Base-by-base conservation (phyloP, 2,329 filamentous ascomycete species). In the Blastomyces gilchristii region DNA sequence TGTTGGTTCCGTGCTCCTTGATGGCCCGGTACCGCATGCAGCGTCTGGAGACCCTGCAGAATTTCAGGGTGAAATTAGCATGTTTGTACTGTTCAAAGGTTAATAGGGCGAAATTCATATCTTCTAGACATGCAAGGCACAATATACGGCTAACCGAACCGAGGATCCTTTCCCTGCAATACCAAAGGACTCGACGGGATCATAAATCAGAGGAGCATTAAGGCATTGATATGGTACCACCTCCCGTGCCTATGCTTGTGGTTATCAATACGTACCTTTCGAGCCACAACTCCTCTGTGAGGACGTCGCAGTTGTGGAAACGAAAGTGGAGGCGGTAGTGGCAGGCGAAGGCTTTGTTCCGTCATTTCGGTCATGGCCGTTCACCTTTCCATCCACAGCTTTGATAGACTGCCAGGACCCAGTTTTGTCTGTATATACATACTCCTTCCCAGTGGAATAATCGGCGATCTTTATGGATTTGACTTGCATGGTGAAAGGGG, bases 401-500 rank as follows among this genome's bases (percentile, higher is more conserved):
- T 63, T 47, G 41, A 63, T 60, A 9, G 85, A 87, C 69, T 86
- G 69, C 78, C 79, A 88, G 61, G 75, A 78, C 61, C 88, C 88
- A 1, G 80, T 78, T 45, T 77, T 76, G 70, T 88, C 87, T 37
- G 79, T 79, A 69, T 84, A 91, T 58, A 80, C 75, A 72, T 91
- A 91, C 68, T 84, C 82, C 68, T 83, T 83, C 54, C 77, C 79
- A 0, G 85, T 84, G 59, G 79, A 82, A 70, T 82, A 83, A 75
- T 82, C 84, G 66, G 75, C 69, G 61, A 82, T 78, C 22, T 79
- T 77, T 39, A 84, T 77, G 45, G 81, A 84, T 79, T 89, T 83
- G 67, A 93, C 82, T 65, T 83, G 85, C 88, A 92, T 92, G 69
- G 81, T 85, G 77, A 84, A 92, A 0, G 89, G 89, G 0, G 79